Evolutionary conservation across 805 yeast genomes (phyloP).

Genomic region (Wickerhamomyces bovis): DNA sequence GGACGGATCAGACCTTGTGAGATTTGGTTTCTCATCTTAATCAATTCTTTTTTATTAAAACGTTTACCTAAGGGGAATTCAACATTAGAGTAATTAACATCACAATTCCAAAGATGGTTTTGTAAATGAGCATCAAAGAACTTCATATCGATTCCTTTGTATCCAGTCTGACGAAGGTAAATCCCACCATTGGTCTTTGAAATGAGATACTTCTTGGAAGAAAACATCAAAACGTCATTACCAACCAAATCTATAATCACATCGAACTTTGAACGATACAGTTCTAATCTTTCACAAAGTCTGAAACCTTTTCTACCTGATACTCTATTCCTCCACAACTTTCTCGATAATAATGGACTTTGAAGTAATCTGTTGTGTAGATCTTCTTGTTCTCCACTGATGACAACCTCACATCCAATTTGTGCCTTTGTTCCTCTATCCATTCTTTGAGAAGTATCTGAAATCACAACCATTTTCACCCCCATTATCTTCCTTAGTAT

Average conservation of each 20-base stretch:
- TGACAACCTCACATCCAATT: neutral
- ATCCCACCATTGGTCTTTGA: neutral
- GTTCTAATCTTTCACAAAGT: neutral
- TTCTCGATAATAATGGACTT: neutral
- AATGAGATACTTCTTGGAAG: neutral
- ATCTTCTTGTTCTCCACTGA: neutral
- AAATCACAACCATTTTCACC: neutral
- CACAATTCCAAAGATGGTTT: neutral
- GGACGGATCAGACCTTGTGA: neutral
- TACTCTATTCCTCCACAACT: neutral
- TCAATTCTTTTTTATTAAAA: neutral
- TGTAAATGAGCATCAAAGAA: neutral
- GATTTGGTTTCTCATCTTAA: neutral
- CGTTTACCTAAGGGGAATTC: neutral
- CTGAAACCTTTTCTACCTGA: neutral
- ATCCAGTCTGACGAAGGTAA: neutral
- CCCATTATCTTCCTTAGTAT: neutral
- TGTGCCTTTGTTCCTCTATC: neutral
- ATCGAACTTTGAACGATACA: neutral
- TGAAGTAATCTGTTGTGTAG: neutral
- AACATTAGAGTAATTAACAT: neutral
- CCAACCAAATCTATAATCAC: neutral
- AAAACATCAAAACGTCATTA: neutral
- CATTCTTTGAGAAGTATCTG: neutral
- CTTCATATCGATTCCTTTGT: neutral